Evolutionary conservation across 352 stramenopile genomes (phyloP).

Genomic region (Globisporangium alternatum): DNA sequence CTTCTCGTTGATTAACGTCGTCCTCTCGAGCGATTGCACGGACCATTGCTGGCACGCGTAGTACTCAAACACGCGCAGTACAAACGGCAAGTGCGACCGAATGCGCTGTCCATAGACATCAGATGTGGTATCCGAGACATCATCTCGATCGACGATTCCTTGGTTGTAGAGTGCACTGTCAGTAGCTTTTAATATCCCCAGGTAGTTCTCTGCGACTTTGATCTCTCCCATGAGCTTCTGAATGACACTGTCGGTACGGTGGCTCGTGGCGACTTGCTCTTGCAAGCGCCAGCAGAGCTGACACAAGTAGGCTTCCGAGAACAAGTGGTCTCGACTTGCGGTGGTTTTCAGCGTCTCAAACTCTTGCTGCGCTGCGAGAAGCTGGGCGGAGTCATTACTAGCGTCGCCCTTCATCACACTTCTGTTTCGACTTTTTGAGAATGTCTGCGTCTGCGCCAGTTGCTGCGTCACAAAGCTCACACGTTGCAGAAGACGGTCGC

Average conservation of each 20-base stretch:
- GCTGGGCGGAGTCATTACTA: not conserved
- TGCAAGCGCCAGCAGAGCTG: conserved; percentile 35
- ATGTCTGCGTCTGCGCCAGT: not conserved
- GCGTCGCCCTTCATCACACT: not conserved
- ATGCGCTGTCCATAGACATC: conserved; percentile 8
- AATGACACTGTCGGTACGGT: conserved; percentile 22
- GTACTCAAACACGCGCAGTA: conserved; percentile 26
- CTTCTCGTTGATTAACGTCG: conserved; percentile 24
- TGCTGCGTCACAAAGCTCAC: conserved; percentile 7
- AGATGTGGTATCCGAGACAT: not conserved
- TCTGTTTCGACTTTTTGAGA: not conserved
- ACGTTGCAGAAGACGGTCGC: not conserved
- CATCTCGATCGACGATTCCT: not conserved
- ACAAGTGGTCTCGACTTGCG: conserved; percentile 21
- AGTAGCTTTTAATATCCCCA: conserved; percentile 20
- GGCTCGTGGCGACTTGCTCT: conserved; percentile 23
- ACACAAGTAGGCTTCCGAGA: conserved; percentile 23
- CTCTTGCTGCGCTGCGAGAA: not conserved
- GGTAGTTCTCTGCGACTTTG: conserved; percentile 18
- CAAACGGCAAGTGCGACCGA: conserved; percentile 11
- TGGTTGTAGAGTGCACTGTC: conserved; percentile 22
- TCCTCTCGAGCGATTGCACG: conserved; percentile 20
- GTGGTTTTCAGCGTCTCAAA: conserved; percentile 12
- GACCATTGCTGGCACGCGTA: conserved; percentile 31
- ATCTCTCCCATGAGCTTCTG: conserved; percentile 13